Evolutionary conservation across 805 yeast species (phyloP).

Genomic region (Candida parachauliodes): DNA sequence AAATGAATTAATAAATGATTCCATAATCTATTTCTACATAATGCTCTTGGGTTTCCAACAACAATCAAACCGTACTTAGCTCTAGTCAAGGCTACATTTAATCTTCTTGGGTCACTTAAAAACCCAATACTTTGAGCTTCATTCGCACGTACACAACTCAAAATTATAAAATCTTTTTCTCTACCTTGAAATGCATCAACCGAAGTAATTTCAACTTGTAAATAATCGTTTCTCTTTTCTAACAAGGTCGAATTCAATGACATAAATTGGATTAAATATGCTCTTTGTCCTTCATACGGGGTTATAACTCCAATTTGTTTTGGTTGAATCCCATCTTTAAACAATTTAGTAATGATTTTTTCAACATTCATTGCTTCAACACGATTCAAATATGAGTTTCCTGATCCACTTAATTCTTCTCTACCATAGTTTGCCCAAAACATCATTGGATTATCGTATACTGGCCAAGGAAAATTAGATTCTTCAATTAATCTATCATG

Average conservation of each 20-base stretch:
- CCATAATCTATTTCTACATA: slow-evolving; percentile 74
- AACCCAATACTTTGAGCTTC: slow-evolving; percentile 40
- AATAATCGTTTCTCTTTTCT: slow-evolving; percentile 55
- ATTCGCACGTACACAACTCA: slow-evolving; percentile 44
- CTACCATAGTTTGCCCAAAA: slow-evolving; percentile 88
- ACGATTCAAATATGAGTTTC: slow-evolving; percentile 78
- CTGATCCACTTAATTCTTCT: slow-evolving; percentile 81
- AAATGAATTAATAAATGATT: slow-evolving; percentile 70
- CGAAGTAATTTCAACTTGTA: slow-evolving; percentile 73
- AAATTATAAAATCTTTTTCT: slow-evolving; percentile 41
- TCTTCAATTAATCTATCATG: slow-evolving; percentile 58
- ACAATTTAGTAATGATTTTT: slow-evolving; percentile 65
- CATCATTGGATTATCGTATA: slow-evolving; percentile 84
- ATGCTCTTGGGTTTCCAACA: slow-evolving; percentile 79
- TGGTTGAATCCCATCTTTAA: slow-evolving; percentile 74
- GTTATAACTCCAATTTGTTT: slow-evolving; percentile 88
- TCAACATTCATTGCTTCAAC: slow-evolving; percentile 90
- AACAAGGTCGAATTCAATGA: slow-evolving; percentile 60
- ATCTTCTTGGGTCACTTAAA: slow-evolving; percentile 41
- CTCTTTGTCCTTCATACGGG: slow-evolving; percentile 92
- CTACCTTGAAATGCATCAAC: slow-evolving; percentile 45
- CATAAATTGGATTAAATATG: slow-evolving; percentile 77
- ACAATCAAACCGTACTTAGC: slow-evolving; percentile 46
- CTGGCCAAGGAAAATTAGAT: slow-evolving; percentile 88
- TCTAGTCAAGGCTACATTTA: slow-evolving; percentile 43